Base-by-base conservation (phyloP, 345 rosid genomes). In the Leavenworthia alabamica region DNA sequence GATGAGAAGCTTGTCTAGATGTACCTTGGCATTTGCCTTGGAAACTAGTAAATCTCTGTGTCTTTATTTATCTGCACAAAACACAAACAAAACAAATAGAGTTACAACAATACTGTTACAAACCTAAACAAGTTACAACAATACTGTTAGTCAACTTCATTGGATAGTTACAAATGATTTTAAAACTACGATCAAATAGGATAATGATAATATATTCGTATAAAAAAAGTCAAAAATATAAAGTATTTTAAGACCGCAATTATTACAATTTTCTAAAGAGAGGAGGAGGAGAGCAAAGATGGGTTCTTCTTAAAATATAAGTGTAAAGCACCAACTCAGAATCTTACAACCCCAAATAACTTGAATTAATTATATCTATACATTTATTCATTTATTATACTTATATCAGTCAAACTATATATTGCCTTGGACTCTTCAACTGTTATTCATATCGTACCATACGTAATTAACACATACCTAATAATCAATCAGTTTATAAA, bases 291-390 rank as follows among this genome's bases (percentile, higher is more conserved):
- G 54, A 14, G 19, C n/a, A n/a, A 14, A 61, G 50, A 31, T 62
- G 69, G 64, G 64, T 29, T 39, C 69, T 54, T 55, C 3, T 47
- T 35, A 12, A 12, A 43, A 56, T 37, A 45, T 20, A 29, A 28
- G 49, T 46, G 45, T 46, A 66, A 66, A 44, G 61, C 54, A 68
- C 62, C 57, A 61, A 61, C 56, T 41, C 3, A 68, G 9, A 69
- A 43, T 43, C 62, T 60, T 43, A 35, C 4, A 53, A 43, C 40
- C 55, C 56, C 56, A 36, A 37, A 56, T 43, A 8, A 44, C 46
- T 56, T 43, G 20, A 62, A 8, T 32, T 41, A 3, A 6, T 39
- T n/a, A 12, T 39, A n/a, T 12, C 32, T 11, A n/a, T 8, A n/a
- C 12, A 48, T 11, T 48, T 6, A 26, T 26, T n/a, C n/a, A n/a